Evolutionary conservation across 495 filamentous ascomycete species (phyloP).

Genomic region (Penicillium antarcticum): DNA sequence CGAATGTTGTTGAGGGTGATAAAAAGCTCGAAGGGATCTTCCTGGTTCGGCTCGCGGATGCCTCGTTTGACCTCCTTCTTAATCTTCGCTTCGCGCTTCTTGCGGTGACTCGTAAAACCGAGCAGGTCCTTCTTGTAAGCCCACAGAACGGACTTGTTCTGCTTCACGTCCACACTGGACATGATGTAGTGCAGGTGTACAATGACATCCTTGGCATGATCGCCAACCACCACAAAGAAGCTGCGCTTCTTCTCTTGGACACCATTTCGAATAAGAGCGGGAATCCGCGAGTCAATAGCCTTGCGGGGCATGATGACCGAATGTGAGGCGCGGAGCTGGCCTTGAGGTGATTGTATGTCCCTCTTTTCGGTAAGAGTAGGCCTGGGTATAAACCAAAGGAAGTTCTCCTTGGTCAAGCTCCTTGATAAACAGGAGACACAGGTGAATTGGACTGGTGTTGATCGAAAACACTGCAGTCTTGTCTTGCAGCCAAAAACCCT

Average conservation of each 20-base stretch:
- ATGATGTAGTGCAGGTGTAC: conserved; percentile 94
- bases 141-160: conserved; percentile 97
- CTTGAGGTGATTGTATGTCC: conserved; percentile 6
- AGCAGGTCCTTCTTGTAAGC: conserved; percentile 99
- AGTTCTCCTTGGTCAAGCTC: background rate
- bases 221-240: conserved; percentile 96
- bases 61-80: conserved; percentile 97
- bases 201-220: conserved; percentile 95
- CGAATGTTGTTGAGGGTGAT: conserved; percentile 94
- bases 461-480: conserved; percentile 5
- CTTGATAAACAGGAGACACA: background rate
- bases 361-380: too few species aligned
- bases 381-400: too few species aligned
- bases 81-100: conserved; percentile 97
- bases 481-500: conserved; percentile 13
- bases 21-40: conserved; percentile 98
- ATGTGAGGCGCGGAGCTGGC: conserved; percentile 17
- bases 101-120: conserved; percentile 91
- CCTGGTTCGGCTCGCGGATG: conserved; percentile 88
- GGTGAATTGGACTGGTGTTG: conserved; percentile 6
- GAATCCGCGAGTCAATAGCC: conserved; percentile 85
- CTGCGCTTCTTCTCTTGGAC: conserved; percentile 95
- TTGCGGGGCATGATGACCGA: conserved; percentile 50
- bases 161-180: conserved; percentile 82
- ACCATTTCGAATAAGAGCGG: conserved; percentile 92